These are phyloP conservation scores for Cladosporium colombiae DNA, from an alignment of 2,329 filamentous ascomycete genomes.

Conservation along the genomic window DNA sequence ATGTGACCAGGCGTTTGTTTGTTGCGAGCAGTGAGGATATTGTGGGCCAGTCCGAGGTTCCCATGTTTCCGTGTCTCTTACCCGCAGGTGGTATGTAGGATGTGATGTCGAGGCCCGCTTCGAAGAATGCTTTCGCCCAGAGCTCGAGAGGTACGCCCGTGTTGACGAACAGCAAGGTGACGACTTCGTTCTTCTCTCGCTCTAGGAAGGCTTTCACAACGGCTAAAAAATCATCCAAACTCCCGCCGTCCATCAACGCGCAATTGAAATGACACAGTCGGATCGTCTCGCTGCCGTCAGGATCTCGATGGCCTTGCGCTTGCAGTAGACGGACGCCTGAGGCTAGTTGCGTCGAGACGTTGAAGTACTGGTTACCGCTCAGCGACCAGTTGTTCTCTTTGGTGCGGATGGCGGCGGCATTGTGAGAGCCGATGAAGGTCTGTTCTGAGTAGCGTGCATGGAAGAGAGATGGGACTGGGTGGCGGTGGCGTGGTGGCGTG, in stretches of 20 bases:
- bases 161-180: slow-evolving; percentile 34
- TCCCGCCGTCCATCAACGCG: slow-evolving; percentile 53
- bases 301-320: slow-evolving; percentile 61
- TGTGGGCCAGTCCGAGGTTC: slow-evolving; percentile 45
- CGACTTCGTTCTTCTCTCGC: slow-evolving; percentile 29
- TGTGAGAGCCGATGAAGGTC: slow-evolving; percentile 64
- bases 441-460: slow-evolving; percentile 59
- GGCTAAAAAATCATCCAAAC: slow-evolving; percentile 56
- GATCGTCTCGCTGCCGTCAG: slow-evolving; percentile 47
- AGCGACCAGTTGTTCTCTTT: slow-evolving; percentile 35
- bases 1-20: slow-evolving; percentile 47
- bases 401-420: slow-evolving; percentile 59
- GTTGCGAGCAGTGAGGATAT: slow-evolving; percentile 43
- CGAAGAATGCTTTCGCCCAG: slow-evolving; percentile 50
- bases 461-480: slow-evolving; percentile 51
- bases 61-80: slow-evolving; percentile 29
- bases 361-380: slow-evolving; percentile 54
- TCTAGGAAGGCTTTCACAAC: slow-evolving; percentile 63
- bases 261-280: slow-evolving; percentile 68
- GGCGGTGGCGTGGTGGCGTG: slow-evolving; percentile 24
- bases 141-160: slow-evolving; percentile 49
- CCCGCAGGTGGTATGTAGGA: slow-evolving; percentile 40
- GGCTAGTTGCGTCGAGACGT: slow-evolving; percentile 59
- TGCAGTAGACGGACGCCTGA: slow-evolving; percentile 66
- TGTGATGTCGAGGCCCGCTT: slow-evolving; percentile 52